phyloP scores from a whole-genome alignment of 176 grass and related monocot genomes.

The Leersia perrieri region DNA sequence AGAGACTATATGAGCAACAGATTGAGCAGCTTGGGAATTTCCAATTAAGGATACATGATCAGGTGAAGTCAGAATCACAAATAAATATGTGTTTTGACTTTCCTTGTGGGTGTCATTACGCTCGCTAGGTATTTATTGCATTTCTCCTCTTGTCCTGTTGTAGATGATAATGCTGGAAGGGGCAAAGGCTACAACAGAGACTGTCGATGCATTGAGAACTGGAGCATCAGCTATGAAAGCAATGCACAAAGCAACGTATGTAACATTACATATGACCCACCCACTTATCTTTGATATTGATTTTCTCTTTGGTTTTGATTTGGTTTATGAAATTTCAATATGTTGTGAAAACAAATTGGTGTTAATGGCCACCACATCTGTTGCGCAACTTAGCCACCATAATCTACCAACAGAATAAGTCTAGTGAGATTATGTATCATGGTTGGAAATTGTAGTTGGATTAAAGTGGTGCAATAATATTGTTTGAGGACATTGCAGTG shows the following conservation, averaged over 20 bases:
- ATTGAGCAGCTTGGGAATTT: constrained; percentile 99
- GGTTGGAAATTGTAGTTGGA: neutral
- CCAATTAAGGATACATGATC: constrained; percentile 96
- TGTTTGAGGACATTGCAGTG: neutral
- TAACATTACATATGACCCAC: constrained; percentile 24
- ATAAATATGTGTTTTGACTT: constrained; percentile 15
- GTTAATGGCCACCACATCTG: neutral
- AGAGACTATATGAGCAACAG: constrained; percentile 94
- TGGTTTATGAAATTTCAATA: neutral
- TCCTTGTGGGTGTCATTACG: neutral
- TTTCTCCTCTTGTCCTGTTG: constrained; percentile 23
- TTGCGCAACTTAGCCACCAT: neutral
- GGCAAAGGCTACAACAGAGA: constrained; percentile 98
- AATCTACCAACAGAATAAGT: neutral
- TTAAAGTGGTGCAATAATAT: neutral
- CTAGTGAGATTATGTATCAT: no score
- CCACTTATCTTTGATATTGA: neutral
- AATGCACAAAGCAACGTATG: constrained; percentile 91
- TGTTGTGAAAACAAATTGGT: neutral
- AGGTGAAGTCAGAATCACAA: constrained; percentile 48
- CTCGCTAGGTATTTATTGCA: neutral
- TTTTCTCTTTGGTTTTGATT: neutral
- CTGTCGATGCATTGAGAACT: constrained; percentile 92
- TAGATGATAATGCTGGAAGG: constrained; percentile 99
- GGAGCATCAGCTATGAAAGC: constrained; percentile 92